Base-by-base conservation (phyloP, 192 early-diverging fungal species). In the Phlyctochytrium planicorne region DNA sequence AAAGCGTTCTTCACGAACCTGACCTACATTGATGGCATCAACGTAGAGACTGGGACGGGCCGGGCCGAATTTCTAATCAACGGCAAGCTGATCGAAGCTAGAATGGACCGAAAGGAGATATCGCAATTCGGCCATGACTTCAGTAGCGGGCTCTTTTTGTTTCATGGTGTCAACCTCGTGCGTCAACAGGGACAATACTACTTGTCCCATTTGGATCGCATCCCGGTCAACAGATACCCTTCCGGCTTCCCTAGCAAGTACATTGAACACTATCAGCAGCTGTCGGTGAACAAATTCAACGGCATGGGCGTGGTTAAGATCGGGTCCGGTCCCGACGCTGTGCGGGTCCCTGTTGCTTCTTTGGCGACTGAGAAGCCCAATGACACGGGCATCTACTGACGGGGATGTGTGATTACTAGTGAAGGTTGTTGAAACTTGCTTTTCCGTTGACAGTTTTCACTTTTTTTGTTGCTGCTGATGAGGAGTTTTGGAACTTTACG, bases 1-100 rank as follows among this genome's bases (percentile, higher is more conserved):
- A 34, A 33, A 23, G 68, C 60, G 14, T 70, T 52, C 34, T 70
- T 70, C 32, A 70, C 52, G 34, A 50, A 70, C 30, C 24, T 70
- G 37, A 25, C 14, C 3, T 53, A 47, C 10, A 20, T 20, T 20
- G 40, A 47, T 14, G 40, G 40, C 6, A 20, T 14, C 6, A 14
- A 47, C 10, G 10, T 20, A 20, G 10, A 47, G 20, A 20, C 20
- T 47, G 40, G 6, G 20, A 17, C 24, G 25, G 50, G 62, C 20
- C 53, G 27, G 32, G 61, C 63, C 32, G 30, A 33, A 31, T 70
- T 70, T 34, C 27, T 70, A 10, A 16, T 1, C 33, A 40, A 63
- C 50, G 25, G 23, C 37, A 36, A 63, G 30, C 37, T 30, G 10
- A 23, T 20, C 6, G 32, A 33, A 20, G 68, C 60, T 14, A 34